Evolutionary conservation across 2,329 filamentous ascomycete genomes (phyloP).

Genomic region (Xylaria arbuscula): DNA sequence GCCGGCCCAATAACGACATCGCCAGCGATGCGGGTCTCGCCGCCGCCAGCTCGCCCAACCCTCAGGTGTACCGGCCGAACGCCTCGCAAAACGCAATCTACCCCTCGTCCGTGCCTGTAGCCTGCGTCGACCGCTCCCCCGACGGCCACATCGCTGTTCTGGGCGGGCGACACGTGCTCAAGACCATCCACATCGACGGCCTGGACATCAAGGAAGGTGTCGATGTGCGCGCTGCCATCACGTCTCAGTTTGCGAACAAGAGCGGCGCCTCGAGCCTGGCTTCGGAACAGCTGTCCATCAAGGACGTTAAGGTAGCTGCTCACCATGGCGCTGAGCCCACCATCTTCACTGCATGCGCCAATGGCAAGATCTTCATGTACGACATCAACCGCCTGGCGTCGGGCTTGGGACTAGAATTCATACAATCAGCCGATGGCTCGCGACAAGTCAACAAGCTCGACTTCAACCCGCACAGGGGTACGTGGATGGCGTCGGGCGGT

Average conservation of each 20-base stretch:
- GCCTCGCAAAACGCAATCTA: constrained; percentile 68
- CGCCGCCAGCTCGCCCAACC: constrained; percentile 59
- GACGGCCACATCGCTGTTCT: constrained; percentile 67
- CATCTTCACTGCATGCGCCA: constrained; percentile 72
- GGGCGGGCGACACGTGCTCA: constrained; percentile 70
- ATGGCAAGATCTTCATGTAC: constrained; percentile 73
- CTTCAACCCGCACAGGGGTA: constrained; percentile 69
- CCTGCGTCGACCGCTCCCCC: constrained; percentile 68
- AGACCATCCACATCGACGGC: constrained; percentile 68
- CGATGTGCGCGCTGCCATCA: constrained; percentile 68
- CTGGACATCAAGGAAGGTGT: constrained; percentile 65
- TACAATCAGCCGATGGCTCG: constrained; percentile 70
- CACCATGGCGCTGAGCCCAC: constrained; percentile 59
- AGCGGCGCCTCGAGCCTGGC: constrained; percentile 53
- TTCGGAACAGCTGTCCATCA: constrained; percentile 71
- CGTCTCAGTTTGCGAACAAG: constrained; percentile 59
- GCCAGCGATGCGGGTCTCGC: constrained; percentile 58
- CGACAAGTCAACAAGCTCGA: constrained; percentile 73
- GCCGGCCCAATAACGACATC: constrained; percentile 62
- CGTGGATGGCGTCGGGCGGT: constrained; percentile 70
- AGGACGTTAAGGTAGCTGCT: constrained; percentile 68
- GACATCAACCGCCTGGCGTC: constrained; percentile 64
- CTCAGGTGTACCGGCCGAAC: constrained; percentile 61
- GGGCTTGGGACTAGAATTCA: constrained; percentile 62
- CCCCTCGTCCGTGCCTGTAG: constrained; percentile 63